Conservation (phyloP, 176 grass and related monocot genomes). For the Musa beccarii region DNA sequence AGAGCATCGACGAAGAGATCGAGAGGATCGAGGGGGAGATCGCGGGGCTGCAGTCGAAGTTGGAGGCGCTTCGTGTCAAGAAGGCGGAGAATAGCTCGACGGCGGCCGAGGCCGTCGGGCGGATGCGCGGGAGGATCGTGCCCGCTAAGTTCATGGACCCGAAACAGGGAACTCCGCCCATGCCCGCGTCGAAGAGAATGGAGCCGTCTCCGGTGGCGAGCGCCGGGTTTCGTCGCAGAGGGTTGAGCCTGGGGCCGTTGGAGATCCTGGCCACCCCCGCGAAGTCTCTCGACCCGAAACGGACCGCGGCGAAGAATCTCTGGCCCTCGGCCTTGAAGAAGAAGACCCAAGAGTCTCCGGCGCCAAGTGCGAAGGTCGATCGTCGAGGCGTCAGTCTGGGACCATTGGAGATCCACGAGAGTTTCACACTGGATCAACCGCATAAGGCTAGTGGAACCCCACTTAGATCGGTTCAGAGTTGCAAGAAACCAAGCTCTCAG, state of each 20-base stretch:
- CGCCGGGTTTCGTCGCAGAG: background rate
- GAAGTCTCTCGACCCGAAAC: background rate
- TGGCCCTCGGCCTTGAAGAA: slow-evolving; percentile 5
- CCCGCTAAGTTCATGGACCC: slow-evolving; percentile 37
- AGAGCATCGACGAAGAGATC: slow-evolving; percentile 29
- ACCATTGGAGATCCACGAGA: slow-evolving; percentile 59
- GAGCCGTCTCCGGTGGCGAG: background rate
- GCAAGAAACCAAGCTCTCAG: slow-evolving; percentile 21
- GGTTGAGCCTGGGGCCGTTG: slow-evolving; percentile 16
- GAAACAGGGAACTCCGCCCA: slow-evolving; percentile 1
- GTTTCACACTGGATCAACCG: slow-evolving; percentile 12
- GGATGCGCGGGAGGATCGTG: slow-evolving; percentile 23
- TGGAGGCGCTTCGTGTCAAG: slow-evolving; percentile 25
- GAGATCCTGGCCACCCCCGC: slow-evolving; percentile 6
- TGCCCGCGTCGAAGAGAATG: slow-evolving; percentile 4
- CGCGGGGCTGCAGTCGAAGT: slow-evolving; percentile 8
- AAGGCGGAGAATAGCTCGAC: slow-evolving; percentile 15
- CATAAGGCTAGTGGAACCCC: slow-evolving; percentile 6
- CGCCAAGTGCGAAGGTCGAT: slow-evolving; percentile 13
- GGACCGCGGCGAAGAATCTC: slow-evolving; percentile 1
- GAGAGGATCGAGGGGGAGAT: slow-evolving; percentile 38
- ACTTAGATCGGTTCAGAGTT: slow-evolving; percentile 28
- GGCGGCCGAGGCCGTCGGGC: slow-evolving; percentile 8
- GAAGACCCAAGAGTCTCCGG: slow-evolving; percentile 21
- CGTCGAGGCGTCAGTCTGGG: slow-evolving; percentile 75